Base-by-base conservation (phyloP, 2,329 filamentous ascomycete genomes). In the Diaporthe citrichinensis region DNA sequence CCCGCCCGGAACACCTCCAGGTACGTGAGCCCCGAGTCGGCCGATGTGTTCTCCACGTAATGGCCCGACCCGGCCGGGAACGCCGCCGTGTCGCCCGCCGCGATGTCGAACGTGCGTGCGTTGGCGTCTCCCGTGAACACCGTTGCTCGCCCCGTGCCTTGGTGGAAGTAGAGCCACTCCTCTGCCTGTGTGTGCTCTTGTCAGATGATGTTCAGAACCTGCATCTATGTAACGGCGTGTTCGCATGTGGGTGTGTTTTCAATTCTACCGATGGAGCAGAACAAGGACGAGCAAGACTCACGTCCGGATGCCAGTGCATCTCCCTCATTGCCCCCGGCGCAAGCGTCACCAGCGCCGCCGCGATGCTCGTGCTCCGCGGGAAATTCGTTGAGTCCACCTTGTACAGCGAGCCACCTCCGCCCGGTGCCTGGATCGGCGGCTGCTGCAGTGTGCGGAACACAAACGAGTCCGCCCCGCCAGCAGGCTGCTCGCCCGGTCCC, bases 151-250 rank as follows among this genome's bases (percentile, higher is more conserved):
- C 85, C 92, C 2, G 86, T 83, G 34, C 92, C 92, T 76, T 89
- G 85, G 80, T 93, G 91, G 84, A 94, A 94, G 83, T 93, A 94
- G 3, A 94, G 83, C 92, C 92, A 94, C 81, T 94, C 92, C 78
- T 93, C 91, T 7, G 90, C 90, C 89, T 92, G 75, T 25, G 31
- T 20, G 8, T 15, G 31, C 58, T 0, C 25, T n/a, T 25, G 53
- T 71, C 39, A 46, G 41, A n/a, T 46, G 39, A 44, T 44, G 39
- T 17, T 25, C 25, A 34, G 20, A 7, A 28, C n/a, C 23, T 9
- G 20, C 9, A 25, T 69, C 9, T 7, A 23, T 28, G 58, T 61
- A 39, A 39, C 3, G 20, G 2, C 23, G 28, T 57, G 6, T 23
- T 20, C 10, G 36, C 12, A 20, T 17, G 7, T 9, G 44, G 17